phyloP scores from a whole-genome alignment of 1,139 yeast genomes.

The Arxiozyma bovina region DNA sequence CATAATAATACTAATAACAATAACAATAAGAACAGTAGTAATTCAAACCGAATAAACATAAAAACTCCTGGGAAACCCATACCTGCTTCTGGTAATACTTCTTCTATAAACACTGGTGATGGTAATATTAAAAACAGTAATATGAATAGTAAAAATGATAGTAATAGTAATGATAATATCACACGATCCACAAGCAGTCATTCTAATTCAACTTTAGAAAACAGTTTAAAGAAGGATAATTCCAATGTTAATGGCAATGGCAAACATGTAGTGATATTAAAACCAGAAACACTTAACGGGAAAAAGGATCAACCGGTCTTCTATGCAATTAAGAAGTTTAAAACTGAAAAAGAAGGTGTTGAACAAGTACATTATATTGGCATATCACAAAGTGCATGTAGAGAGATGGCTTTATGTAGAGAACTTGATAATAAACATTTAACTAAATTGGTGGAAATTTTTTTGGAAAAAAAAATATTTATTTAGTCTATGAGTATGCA shows the following conservation, averaged over 20 bases:
- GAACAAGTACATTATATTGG: constrained; percentile 88
- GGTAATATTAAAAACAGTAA: not conserved
- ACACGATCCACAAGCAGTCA: not conserved
- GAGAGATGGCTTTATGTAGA: constrained; percentile 93
- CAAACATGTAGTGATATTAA: not conserved
- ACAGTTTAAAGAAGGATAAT: not conserved
- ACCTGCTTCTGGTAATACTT: not conserved
- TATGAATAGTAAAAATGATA: not conserved
- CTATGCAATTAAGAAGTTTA: constrained; percentile 91
- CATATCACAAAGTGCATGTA: constrained; percentile 87
- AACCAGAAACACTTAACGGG: not conserved
- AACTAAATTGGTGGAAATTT: constrained; percentile 70
- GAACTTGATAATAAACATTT: constrained; percentile 76
- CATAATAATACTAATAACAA: not conserved
- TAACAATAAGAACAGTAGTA: not conserved
- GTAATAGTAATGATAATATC: not conserved
- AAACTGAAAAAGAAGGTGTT: constrained; percentile 83
- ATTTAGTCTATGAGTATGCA: constrained; percentile 91
- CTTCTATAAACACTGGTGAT: not conserved
- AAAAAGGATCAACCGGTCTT: constrained; percentile 18
- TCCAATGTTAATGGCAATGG: not conserved
- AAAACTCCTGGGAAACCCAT: not conserved
- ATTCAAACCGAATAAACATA: not conserved
- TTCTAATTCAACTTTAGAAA: not conserved
- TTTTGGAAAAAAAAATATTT: constrained; percentile 87